These are phyloP conservation scores for Francoa sonchifolia DNA, from an alignment of 441 rosid genomes.

Conservation along the genomic window DNA sequence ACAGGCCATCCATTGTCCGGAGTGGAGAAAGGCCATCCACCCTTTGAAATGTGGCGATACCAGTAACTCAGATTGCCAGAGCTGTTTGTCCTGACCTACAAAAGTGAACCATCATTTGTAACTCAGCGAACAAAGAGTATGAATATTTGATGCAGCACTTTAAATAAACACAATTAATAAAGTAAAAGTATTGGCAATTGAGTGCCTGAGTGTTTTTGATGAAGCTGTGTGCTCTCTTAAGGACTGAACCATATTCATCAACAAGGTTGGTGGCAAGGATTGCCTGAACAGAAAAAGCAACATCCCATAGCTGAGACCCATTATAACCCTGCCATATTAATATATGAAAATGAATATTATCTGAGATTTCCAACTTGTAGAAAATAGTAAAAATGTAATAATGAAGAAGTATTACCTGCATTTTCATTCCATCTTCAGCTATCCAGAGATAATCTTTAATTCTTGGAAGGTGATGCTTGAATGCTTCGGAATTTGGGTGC, in stretches of 20 bases:
- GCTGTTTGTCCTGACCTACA: slow-evolving; percentile 70
- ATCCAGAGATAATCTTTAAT: slow-evolving; percentile 17
- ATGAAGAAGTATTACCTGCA: slow-evolving; percentile 8
- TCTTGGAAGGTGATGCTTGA: slow-evolving; percentile 15
- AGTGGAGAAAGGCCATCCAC: slow-evolving; percentile 96
- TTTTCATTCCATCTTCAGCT: slow-evolving; percentile 18
- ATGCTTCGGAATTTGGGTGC: slow-evolving; percentile 14
- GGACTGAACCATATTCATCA: slow-evolving; percentile 50
- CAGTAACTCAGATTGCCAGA: slow-evolving; percentile 66
- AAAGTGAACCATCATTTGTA: no score
- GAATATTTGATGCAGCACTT: no score
- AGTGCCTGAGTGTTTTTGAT: slow-evolving; percentile 68
- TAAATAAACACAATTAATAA: no score
- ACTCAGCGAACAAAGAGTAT: slow-evolving; percentile 7
- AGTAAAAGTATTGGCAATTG: neutral
- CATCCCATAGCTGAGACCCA: slow-evolving; percentile 96
- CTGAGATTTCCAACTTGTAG: no score
- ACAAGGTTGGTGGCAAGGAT: slow-evolving; percentile 55
- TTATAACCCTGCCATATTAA: slow-evolving; percentile 62
- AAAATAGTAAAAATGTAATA: neutral
- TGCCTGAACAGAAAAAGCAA: slow-evolving; percentile 78
- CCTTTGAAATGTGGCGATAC: slow-evolving; percentile 96
- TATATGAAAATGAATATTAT: no score
- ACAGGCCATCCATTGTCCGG: slow-evolving; percentile 96
- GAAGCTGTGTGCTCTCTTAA: slow-evolving; percentile 56